Conservation (phyloP, 306 rosid genomes). For the Glycine tomentella region DNA sequence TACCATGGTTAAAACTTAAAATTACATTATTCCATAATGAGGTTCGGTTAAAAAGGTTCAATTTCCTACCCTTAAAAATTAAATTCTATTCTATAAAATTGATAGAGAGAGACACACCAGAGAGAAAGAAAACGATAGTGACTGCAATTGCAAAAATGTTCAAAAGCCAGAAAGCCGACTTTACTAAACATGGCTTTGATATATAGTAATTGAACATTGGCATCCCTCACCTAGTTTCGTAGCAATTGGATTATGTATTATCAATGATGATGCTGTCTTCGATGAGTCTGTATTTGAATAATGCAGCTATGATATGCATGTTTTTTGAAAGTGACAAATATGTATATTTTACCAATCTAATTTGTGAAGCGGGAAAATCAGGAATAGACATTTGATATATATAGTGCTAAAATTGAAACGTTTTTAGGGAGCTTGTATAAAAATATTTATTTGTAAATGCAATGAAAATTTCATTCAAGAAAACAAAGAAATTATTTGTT, state of each 20-base stretch:
- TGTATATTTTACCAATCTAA: not conserved
- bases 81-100: not conserved
- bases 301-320: not conserved
- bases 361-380: too few species aligned
- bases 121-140: constrained; percentile 39
- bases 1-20: too few species aligned
- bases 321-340: constrained; percentile 31
- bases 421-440: too few species aligned
- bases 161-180: not conserved
- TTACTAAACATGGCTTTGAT: constrained; percentile 27
- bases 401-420: too few species aligned
- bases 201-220: constrained; percentile 40
- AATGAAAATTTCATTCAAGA: not conserved
- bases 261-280: constrained; percentile 16
- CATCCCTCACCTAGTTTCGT: constrained; percentile 34
- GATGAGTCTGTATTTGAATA: not conserved
- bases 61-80: not conserved
- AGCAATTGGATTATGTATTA: constrained; percentile 22
- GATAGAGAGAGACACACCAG: not conserved
- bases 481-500: not conserved
- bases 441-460: not conserved
- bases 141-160: not conserved
- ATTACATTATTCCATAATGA: too few species aligned
- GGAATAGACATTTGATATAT: too few species aligned
- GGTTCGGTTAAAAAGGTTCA: not conserved